Evolutionary conservation across 2,329 filamentous ascomycete species (phyloP), one percentile per base, ranked within the genome.

Genomic region (Fusarium concolor): DNA sequence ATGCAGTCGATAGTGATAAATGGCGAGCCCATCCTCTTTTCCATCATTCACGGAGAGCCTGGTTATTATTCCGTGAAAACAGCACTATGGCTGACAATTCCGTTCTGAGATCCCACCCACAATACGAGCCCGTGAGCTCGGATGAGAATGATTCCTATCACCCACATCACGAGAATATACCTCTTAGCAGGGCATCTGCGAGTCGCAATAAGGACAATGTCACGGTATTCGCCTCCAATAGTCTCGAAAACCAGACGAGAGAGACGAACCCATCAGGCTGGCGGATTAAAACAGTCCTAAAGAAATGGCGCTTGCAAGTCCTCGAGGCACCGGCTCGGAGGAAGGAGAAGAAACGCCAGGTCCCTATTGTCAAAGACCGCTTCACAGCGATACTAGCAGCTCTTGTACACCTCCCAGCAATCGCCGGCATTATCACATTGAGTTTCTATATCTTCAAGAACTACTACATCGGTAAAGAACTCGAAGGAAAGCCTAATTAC

Each of bases 401-500:
- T 11, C 12, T 67, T 24, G 67, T 71, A 0, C 68, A 71, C n/a
- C 14, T 71, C 1, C 68, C 68, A 2, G 68, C 65, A 1, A 67
- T 71, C n/a, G 44, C 65, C 5, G 62, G 68, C 2, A 66, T 71
- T 6, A 29, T 62, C 2, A 57, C 65, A 1, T 38, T 71, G 5
- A 71, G 68, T 10, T 69, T 71, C 31, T 71, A 65, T 22, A 71
- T 71, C 2, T 71, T 71, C 38, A 71, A 71, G 18, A 69, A 71
- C 18, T 71, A 67, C 26, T 71, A 69, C 20, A 65, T 71, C 14
- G 68, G 68, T 8, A 71, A 71, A n/a, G 68, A 71, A 26, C 65
- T 71, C 2, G 57, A 71, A 29, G 68, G 68, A 2, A 56, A 38
- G 3, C 68, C 68, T 2, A 20, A 62, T 9, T 56, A 69, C 15